Percentiles rank a stretch among this genome's conserved stretches.
Conservation (phyloP, 148 eudicot genomes). For the Polygonum aviculare region DNA sequence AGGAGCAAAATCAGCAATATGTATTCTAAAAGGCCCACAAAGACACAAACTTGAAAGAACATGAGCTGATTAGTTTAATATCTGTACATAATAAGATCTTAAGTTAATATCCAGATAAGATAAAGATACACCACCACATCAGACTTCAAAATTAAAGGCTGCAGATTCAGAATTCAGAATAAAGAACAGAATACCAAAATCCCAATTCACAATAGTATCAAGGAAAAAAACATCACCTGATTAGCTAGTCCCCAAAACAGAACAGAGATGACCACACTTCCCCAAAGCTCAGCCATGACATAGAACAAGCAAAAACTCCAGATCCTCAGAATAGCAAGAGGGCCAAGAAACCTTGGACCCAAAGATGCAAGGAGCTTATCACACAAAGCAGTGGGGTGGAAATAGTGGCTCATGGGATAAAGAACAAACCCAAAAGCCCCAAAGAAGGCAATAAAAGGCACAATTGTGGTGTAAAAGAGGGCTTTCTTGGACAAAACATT, state of each 20-base stretch:
- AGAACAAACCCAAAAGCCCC: slow-evolving; percentile 96
- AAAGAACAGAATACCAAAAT: not conserved
- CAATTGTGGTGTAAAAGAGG: slow-evolving; percentile 65
- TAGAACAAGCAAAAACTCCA: slow-evolving; percentile 99
- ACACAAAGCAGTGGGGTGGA: slow-evolving; percentile 83
- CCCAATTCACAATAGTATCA: not conserved
- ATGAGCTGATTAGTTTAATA: not conserved
- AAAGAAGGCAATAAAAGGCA: slow-evolving; percentile 91
- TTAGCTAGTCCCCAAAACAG: slow-evolving; percentile 99
- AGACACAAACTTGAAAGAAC: not conserved
- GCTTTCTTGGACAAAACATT: slow-evolving; percentile 82
- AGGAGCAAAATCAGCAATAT: not conserved
- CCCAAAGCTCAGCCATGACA: slow-evolving; percentile 99
- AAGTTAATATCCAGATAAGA: not conserved
- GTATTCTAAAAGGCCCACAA: not conserved
- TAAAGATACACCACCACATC: not conserved
- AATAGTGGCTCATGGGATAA: slow-evolving; percentile 78
- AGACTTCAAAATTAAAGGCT: not conserved
- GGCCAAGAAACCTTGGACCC: slow-evolving; percentile 92
- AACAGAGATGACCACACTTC: slow-evolving; percentile 94
- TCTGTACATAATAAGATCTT: not conserved
- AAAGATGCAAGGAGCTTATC: slow-evolving; percentile 67
- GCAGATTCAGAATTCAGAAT: not conserved
- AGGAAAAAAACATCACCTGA: slow-evolving; percentile 46
- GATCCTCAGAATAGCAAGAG: slow-evolving; percentile 93